phyloP scores from a whole-genome alignment of 2,329 filamentous ascomycete species.

The Alternaria arborescens region DNA sequence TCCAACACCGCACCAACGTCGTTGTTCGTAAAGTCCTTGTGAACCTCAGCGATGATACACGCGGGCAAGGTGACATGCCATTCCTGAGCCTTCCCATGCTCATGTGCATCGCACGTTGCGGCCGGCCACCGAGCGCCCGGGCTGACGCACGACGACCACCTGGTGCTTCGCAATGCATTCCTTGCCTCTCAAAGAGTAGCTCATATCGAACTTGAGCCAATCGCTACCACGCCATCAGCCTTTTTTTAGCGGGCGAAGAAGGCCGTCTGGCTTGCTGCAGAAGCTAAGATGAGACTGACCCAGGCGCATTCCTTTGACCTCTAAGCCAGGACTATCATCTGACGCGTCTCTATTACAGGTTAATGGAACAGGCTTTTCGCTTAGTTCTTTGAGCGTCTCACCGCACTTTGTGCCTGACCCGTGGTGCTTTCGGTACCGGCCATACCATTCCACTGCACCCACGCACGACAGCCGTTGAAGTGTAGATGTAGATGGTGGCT shows the following conservation, averaged over 20 bases:
- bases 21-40: conserved; percentile 25
- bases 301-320: conserved; percentile 27
- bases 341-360: conserved; percentile 38
- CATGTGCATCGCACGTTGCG: conserved; percentile 51
- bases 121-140: conserved; percentile 34
- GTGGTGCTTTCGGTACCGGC: conserved; percentile 35
- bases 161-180: conserved; percentile 44
- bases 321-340: conserved; percentile 43
- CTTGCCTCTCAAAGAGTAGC: conserved; percentile 40
- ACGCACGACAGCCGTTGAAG: conserved; percentile 49
- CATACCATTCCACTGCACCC: conserved; percentile 38
- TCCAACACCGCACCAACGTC: conserved; percentile 19
- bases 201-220: conserved; percentile 27
- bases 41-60: conserved; percentile 29
- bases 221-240: conserved; percentile 21
- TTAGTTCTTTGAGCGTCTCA: conserved; percentile 39
- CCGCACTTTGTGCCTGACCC: conserved; percentile 28
- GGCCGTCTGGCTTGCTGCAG: conserved; percentile 37
- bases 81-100: conserved; percentile 33
- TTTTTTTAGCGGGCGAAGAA: conserved; percentile 20
- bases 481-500: conserved; percentile 48
- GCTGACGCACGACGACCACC: conserved; percentile 37
- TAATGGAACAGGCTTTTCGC: conserved; percentile 36
- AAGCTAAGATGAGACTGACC: conserved; percentile 39
- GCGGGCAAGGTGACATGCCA: conserved; percentile 41